Evolutionary conservation across 257 asterid genomes (phyloP).

Genomic region (Nicotiana obtusifolia): DNA sequence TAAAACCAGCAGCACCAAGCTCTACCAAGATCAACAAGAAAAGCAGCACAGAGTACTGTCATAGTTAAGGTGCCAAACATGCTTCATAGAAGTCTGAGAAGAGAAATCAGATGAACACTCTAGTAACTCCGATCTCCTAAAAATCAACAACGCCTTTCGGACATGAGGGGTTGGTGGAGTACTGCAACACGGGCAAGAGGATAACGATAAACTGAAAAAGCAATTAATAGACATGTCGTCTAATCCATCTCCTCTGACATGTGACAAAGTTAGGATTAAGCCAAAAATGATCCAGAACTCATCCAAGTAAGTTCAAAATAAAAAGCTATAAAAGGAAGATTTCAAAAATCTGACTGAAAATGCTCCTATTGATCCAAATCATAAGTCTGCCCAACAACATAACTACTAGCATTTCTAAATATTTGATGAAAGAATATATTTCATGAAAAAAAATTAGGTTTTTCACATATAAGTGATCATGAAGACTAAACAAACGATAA

Average conservation of each 20-base stretch:
- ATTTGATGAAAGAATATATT: not conserved
- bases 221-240: not conserved
- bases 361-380: not conserved
- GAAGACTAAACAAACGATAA: constrained; percentile 10
- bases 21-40: constrained; percentile 75
- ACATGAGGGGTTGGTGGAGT: not conserved
- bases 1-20: constrained; percentile 76
- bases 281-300: not conserved
- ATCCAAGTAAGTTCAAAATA: not conserved
- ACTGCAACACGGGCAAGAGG: not conserved
- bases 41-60: constrained; percentile 71
- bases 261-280: not conserved
- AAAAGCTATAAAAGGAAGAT: not conserved
- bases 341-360: not conserved
- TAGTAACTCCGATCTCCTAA: not conserved
- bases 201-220: not conserved
- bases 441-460: not conserved
- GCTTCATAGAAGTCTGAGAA: not conserved
- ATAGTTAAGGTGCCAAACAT: constrained; percentile 58
- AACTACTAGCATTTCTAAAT: not conserved
- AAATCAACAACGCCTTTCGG: not conserved
- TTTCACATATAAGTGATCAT: not conserved
- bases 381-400: not conserved
- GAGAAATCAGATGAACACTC: not conserved
- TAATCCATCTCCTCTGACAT: not conserved